phyloP scores from a whole-genome alignment of 371 early-diverging fungal genomes.

The Mucor sp. region DNA sequence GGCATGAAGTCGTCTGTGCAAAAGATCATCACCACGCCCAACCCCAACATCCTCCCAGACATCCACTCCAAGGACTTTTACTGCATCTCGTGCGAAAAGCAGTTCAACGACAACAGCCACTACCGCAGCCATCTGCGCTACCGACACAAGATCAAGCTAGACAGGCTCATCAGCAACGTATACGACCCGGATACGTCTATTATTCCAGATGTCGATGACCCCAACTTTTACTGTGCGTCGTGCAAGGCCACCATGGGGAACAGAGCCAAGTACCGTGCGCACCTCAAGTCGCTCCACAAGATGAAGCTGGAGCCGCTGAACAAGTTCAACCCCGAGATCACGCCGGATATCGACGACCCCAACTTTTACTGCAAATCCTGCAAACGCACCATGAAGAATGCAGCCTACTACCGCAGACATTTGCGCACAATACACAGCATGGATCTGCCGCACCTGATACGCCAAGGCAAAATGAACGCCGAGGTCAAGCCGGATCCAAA shows the following conservation, averaged over 20 bases:
- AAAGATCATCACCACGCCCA: neutral
- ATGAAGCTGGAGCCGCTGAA: neutral
- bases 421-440: neutral
- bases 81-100: neutral
- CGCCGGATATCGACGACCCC: neutral
- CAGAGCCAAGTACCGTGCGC: neutral
- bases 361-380: neutral
- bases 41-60: neutral
- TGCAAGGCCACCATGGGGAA: neutral
- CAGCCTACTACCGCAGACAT: neutral
- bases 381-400: neutral
- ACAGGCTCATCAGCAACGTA: neutral
- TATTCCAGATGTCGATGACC: slow-evolving; percentile 2
- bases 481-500: neutral
- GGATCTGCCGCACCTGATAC: neutral
- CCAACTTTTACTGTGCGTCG: neutral
- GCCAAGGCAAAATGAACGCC: neutral
- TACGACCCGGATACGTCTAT: neutral
- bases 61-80: neutral
- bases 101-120: neutral
- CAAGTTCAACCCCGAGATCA: neutral
- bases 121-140: neutral
- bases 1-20: neutral
- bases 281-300: neutral
- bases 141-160: neutral